Evolutionary conservation across 306 rosid species (phyloP).

Genomic region (Dalbergia oliveri): DNA sequence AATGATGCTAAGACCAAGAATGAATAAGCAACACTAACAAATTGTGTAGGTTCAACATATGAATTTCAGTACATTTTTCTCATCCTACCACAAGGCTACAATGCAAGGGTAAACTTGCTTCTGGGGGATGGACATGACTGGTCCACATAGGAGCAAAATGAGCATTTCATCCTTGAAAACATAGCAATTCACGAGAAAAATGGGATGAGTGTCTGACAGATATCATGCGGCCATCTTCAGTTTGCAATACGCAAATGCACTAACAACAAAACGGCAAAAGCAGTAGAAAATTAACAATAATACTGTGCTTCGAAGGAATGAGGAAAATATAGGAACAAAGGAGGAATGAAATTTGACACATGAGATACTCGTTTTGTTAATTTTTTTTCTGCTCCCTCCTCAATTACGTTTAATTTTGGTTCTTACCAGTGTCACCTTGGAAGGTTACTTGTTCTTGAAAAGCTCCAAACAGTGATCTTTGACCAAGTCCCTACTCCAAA

Average conservation of each 20-base stretch:
- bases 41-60: conserved; percentile 22
- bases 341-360: conserved; percentile 21
- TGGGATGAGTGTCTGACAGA: neutral
- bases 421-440: neutral
- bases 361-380: neutral
- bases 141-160: conserved; percentile 10
- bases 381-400: neutral
- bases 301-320: neutral
- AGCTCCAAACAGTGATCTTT: conserved; percentile 79
- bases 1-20: neutral
- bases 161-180: conserved; percentile 5
- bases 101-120: neutral
- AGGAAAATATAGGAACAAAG: conserved; percentile 17
- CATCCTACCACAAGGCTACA: conserved; percentile 20
- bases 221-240: conserved; percentile 5
- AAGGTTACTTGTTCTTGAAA: conserved; percentile 62
- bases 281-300: conserved; percentile 2
- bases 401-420: neutral
- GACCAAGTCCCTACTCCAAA: conserved; percentile 86
- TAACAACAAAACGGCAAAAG: conserved; percentile 9
- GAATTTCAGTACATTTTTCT: neutral
- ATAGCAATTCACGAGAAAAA: neutral
- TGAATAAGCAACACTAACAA: conserved; percentile 18
- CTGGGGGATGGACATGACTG: neutral
- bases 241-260: conserved; percentile 8